A percentile compares a stretch with the other conserved stretches of the same genome.
Conservation (phyloP, 805 yeast genomes). For the Yarrowia yakushimensis region DNA sequence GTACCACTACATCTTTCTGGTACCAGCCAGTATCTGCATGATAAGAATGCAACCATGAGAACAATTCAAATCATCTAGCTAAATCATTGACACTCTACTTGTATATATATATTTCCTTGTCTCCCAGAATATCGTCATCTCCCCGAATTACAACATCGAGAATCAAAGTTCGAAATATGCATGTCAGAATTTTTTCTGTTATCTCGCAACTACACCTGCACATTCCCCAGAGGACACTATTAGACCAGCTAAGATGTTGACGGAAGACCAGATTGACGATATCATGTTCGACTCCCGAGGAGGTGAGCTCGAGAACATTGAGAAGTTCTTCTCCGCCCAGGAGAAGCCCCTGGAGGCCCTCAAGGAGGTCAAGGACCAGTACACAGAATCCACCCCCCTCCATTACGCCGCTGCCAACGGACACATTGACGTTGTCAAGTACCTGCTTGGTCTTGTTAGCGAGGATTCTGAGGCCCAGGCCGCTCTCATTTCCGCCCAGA, state of each 20-base stretch:
- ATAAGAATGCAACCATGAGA: too few species aligned
- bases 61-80: too few species aligned
- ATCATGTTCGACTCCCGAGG: conserved; percentile 79
- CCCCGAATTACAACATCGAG: too few species aligned
- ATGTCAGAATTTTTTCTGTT: conserved; percentile 15
- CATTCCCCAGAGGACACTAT: conserved; percentile 7
- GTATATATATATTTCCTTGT: too few species aligned
- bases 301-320: conserved; percentile 77
- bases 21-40: too few species aligned
- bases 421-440: conserved; percentile 63
- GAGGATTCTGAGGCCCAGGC: conserved; percentile 34
- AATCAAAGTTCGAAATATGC: conserved; percentile 17
- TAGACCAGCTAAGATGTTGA: neutral
- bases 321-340: conserved; percentile 53
- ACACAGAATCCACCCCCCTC: conserved; percentile 66
- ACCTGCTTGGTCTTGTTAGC: conserved; percentile 43
- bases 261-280: conserved; percentile 70
- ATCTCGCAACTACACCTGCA: conserved; percentile 18
- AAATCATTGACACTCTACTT: neutral
- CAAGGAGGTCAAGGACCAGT: conserved; percentile 62
- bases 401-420: conserved; percentile 98
- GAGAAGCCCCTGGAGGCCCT: conserved; percentile 36
- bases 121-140: too few species aligned
- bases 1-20: too few species aligned
- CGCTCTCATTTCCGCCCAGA: conserved; percentile 49